Evolutionary conservation across 2,329 filamentous ascomycete genomes (phyloP).

Genomic region (Aspergillus latus): DNA sequence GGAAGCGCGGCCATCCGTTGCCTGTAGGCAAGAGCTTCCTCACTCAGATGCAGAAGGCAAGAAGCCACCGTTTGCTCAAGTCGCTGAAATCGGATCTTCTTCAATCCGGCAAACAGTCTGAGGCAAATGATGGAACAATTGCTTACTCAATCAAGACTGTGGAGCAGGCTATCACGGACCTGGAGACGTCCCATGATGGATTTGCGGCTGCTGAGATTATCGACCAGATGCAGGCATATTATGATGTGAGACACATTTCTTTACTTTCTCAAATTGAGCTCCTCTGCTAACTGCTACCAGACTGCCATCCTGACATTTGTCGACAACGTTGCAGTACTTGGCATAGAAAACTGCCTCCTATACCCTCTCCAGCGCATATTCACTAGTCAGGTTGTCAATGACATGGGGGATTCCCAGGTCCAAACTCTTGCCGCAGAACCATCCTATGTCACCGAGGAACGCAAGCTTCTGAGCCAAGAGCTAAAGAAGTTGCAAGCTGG

Average conservation of each 20-base stretch:
- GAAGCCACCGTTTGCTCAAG: slow-evolving; percentile 11
- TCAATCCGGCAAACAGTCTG: not conserved
- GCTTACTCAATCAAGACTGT: not conserved
- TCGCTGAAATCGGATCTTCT: slow-evolving; percentile 4
- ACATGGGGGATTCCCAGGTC: slow-evolving; percentile 35
- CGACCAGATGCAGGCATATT: slow-evolving; percentile 44
- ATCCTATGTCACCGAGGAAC: slow-evolving; percentile 12
- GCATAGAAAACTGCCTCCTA: slow-evolving; percentile 52
- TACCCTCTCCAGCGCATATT: slow-evolving; percentile 44
- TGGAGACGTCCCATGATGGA: slow-evolving; percentile 22
- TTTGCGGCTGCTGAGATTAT: slow-evolving; percentile 45
- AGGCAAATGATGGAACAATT: no score
- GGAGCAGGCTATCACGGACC: not conserved
- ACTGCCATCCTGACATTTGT: slow-evolving; percentile 46
- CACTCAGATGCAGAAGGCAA: slow-evolving; percentile 5
- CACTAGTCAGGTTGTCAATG: slow-evolving; percentile 37
- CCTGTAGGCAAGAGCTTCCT: slow-evolving; percentile 22
- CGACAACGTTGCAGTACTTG: slow-evolving; percentile 52
- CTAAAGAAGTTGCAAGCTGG: slow-evolving; percentile 20
- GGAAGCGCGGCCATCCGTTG: slow-evolving; percentile 26
- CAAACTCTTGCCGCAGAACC: slow-evolving; percentile 41
- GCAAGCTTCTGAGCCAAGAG: slow-evolving; percentile 18
- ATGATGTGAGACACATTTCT: slow-evolving; percentile 18
- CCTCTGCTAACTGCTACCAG: slow-evolving; percentile 1
- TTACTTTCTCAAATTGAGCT: not conserved